Base-by-base conservation (phyloP, 345 rosid genomes). In the Gossypium sturtianum region DNA sequence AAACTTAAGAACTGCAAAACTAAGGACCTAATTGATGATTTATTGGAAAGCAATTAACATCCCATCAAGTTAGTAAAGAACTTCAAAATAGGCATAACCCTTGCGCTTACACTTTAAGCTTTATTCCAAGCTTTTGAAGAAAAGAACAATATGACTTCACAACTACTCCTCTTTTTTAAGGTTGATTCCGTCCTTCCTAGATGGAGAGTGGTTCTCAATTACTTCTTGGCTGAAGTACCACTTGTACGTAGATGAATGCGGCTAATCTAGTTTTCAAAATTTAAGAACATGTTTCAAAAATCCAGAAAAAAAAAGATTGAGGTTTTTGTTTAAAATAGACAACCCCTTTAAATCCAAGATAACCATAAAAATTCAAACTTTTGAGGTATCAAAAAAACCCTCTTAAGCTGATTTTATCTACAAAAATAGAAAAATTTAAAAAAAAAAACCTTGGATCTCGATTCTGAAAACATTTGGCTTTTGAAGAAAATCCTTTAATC, bases 391-490 rank as follows among this genome's bases (percentile, higher is more conserved):
- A 90, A 89, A 92, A 86, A 81, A 56, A 60, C 83, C 92, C 93
- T 93, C 84, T 77, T 27, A 72, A 82, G 86, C 74, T 61, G 87
- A 80, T 82, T 75, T 58, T 67, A 43, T 63, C 74, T 45, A 70
- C 53, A 66, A 22, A 48, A 23, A 8, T n/a, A 67, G 45, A 38
- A 57, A 52, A 7, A 17, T 12, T 29, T 66, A 51, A 58, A 9
- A 11, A 27, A 12, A 11, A 72, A 57, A 49, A 66, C 44, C 88
- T 34, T 88, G 81, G 87, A 91, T 91, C 94, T 84, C 85, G 80
- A 81, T 91, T 91, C 89, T 88, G 93, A 86, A 86, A 87, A 94
- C 79, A 92, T 83, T 93, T 87, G 91, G 71, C 89, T 89, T 84
- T 82, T 86, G 22, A 81, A 64, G 58, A 79, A 80, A 64, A 76